A percentile compares a stretch with the other conserved stretches of the same genome.
phyloP scores from a whole-genome alignment of 2,329 filamentous ascomycete species.

The Leptographium radiaticola region DNA sequence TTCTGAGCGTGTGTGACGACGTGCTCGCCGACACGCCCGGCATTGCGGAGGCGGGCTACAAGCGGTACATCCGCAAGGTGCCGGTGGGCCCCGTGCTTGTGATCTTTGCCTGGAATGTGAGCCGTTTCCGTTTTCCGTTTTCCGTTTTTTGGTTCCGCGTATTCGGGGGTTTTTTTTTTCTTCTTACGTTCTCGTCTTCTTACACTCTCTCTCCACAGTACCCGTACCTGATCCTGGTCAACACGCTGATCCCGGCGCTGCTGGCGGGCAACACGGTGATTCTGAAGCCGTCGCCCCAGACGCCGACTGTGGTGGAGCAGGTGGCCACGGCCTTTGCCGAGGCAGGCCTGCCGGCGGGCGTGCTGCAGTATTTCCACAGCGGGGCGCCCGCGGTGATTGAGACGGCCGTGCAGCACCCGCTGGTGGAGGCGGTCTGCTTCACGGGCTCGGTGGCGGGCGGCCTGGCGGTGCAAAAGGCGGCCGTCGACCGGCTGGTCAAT shows the following conservation, averaged over 20 bases:
- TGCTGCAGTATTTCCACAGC: conserved; percentile 86
- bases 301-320: conserved; percentile 81
- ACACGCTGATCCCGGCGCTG: conserved; percentile 84
- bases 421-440: conserved; percentile 76
- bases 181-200: not conserved
- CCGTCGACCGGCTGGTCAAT: conserved; percentile 68
- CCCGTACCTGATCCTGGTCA: conserved; percentile 85
- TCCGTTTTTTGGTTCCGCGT: not conserved
- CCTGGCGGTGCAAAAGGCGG: conserved; percentile 72
- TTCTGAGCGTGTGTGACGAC: conserved; percentile 72
- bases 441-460: conserved; percentile 87
- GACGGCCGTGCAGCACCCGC: conserved; percentile 61
- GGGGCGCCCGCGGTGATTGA: conserved; percentile 69
- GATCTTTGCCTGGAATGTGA: conserved; percentile 91
- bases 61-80: conserved; percentile 76
- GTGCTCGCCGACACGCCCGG: conserved; percentile 69
- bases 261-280: conserved; percentile 85
- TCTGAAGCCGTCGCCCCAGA: conserved; percentile 89
- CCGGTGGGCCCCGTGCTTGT: conserved; percentile 80
- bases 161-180: not conserved
- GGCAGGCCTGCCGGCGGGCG: conserved; percentile 69
- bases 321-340: conserved; percentile 62
- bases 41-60: conserved; percentile 77
- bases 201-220: conserved; percentile 43
- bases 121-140: conserved; percentile 18